A percentile compares a stretch with the other conserved stretches of the same genome.
phyloP scores from a whole-genome alignment of 2,329 filamentous ascomycete genomes.

The Aspergillus oerlinghausenensis region DNA sequence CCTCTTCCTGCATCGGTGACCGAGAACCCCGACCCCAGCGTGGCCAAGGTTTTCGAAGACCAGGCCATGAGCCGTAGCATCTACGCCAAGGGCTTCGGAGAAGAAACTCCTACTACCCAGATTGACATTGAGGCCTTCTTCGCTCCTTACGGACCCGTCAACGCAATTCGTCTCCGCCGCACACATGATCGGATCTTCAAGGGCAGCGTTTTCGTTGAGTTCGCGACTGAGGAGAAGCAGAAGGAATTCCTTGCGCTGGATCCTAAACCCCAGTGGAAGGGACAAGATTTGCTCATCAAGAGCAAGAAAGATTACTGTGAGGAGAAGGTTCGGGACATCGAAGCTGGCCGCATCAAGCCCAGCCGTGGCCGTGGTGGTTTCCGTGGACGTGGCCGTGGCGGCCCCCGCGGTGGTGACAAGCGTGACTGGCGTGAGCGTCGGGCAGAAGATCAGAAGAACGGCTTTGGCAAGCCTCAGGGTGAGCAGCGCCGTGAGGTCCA shows the following conservation, averaged over 20 bases:
- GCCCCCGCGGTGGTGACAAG: conserved; percentile 28
- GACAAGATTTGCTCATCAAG: conserved; percentile 72
- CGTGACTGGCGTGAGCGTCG: conserved; percentile 44
- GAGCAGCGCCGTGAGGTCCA: conserved; percentile 28
- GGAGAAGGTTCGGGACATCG: conserved; percentile 69
- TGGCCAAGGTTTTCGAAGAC: conserved; percentile 56
- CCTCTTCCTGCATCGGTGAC: conserved; percentile 55
- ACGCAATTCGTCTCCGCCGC: conserved; percentile 82
- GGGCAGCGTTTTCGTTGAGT: conserved; percentile 94
- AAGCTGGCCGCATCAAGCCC: conserved; percentile 64
- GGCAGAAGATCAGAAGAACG: conserved; percentile 41
- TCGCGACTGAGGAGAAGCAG: conserved; percentile 70
- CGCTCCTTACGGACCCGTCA: conserved; percentile 70
- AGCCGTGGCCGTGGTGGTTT: conserved; percentile 36
- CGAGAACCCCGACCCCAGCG: conserved; percentile 51
- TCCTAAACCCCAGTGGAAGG: conserved; percentile 80
- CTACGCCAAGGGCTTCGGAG: conserved; percentile 92
- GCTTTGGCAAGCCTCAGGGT: conserved; percentile 27
- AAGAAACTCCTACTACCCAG: conserved; percentile 77
- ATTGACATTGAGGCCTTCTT: conserved; percentile 95
- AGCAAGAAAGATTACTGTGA: conserved; percentile 82
- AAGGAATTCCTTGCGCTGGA: conserved; percentile 76
- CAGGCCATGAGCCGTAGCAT: conserved; percentile 69
- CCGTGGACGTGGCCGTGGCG: conserved; percentile 44
- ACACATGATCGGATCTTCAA: conserved; percentile 73